These are phyloP conservation scores for Scenedesmus sp. DNA, from an alignment of 163 green algal species.

Conservation along the genomic window DNA sequence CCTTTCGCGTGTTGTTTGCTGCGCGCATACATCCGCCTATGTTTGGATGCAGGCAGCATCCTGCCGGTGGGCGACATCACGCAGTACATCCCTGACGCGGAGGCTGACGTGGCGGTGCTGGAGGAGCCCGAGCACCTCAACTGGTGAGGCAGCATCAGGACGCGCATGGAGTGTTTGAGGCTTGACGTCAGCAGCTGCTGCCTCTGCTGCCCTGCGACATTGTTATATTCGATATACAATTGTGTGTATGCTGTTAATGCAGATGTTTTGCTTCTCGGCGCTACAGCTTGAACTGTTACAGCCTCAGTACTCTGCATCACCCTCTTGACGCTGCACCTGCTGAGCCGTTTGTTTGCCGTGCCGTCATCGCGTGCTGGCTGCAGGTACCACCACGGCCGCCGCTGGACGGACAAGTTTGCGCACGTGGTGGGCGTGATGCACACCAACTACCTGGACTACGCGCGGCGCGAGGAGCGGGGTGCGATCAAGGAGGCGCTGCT, in stretches of 20 bases:
- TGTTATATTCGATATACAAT: too few species aligned
- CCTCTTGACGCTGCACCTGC: background rate
- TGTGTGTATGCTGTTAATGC: too few species aligned
- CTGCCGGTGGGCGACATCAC: constrained; percentile 84
- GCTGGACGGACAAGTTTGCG: constrained; percentile 97
- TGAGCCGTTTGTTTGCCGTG: background rate
- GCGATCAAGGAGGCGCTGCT: constrained; percentile 75
- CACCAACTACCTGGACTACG: constrained; percentile 99
- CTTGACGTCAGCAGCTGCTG: background rate
- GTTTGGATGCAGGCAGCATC: constrained; percentile 73
- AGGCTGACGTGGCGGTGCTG: constrained; percentile 96
- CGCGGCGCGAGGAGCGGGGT: constrained; percentile 83
- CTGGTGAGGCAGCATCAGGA: background rate
- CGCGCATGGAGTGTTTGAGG: background rate
- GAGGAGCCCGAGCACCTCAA: constrained; percentile 99
- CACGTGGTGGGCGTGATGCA: constrained; percentile 96
- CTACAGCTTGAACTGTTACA: too few species aligned
- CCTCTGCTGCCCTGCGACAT: background rate
- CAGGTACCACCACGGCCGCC: constrained; percentile 95
- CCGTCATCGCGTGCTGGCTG: too few species aligned
- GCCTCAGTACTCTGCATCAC: background rate
- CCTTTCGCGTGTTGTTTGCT: too few species aligned
- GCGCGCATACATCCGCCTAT: too few species aligned
- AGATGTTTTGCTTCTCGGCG: background rate
- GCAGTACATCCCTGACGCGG: constrained; percentile 88